Base-by-base conservation (phyloP, 2,329 filamentous ascomycete genomes). In the Alternaria consortialis region DNA sequence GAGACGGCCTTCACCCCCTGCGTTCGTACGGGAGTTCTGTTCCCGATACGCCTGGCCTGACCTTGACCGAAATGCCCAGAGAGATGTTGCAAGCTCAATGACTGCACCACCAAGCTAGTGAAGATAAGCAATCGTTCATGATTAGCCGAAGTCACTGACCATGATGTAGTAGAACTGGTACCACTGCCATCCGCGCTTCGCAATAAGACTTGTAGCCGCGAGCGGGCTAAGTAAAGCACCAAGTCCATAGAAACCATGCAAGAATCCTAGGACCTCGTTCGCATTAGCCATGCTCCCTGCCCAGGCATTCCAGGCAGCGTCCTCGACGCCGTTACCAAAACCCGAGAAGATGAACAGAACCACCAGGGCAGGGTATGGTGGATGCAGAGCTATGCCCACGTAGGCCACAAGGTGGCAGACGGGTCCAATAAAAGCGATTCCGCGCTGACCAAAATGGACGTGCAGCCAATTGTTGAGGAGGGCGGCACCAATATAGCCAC, bases 81-180 rank as follows among this genome's bases (percentile, higher is more conserved):
- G 71, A 2, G 84, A 84, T 6, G 84, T 78, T 7, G 80, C 50
- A 3, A 89, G 73, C 68, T 91, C 88, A n/a, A 89, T 64, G 0
- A 76, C 81, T 0, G 86, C 83, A 25, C 85, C 72, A 7, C 81
- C 87, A 46, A 69, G 52, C 53, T 56, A 15, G 4, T 11, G 5
- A 34, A 7, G 12, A 17, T 56, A 2, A 56, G 43, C 23, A 20
- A 27, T 8, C 8, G 3, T 20, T 7, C 17, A 36, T 20, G 31
- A 34, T 7, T n/a, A 1, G 31, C 46, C 12, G 3, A 7, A 12
- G 13, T 7, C 2, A 44, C 40, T 47, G 25, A 29, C 53, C 87
- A 92, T 90, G 56, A 92, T 77, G 71, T 91, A 92, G 76, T 91
- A 94, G 75, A 90, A 93, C 13, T 82, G 80, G 69, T 89, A 91